These are phyloP conservation scores for Neoboletus subvelutipes DNA, from an alignment of 768 basidiomycete species.

Conservation along the genomic window DNA sequence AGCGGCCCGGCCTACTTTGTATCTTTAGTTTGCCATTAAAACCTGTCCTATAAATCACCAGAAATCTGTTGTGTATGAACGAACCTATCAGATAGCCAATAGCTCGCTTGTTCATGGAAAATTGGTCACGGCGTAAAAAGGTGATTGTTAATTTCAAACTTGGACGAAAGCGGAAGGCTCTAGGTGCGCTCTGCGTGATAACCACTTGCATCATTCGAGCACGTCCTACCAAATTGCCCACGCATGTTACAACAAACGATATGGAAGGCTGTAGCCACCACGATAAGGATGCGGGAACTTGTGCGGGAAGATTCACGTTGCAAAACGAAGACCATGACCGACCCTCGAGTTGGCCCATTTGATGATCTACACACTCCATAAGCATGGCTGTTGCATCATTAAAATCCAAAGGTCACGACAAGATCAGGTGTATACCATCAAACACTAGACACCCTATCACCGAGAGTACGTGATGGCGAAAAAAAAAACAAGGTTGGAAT, in stretches of 20 bases:
- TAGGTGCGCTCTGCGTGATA: too few species aligned
- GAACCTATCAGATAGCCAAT: constrained; percentile 1
- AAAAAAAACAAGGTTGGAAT: neutral
- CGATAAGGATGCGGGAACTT: neutral
- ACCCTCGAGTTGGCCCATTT: neutral
- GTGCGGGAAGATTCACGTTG: neutral
- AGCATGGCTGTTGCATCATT: neutral
- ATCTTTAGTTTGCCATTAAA: too few species aligned
- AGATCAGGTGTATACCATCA: neutral
- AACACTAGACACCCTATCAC: neutral
- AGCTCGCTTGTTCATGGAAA: neutral
- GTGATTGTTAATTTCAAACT: neutral
- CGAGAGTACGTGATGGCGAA: too few species aligned
- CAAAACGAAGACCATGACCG: too few species aligned
- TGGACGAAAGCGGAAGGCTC: neutral
- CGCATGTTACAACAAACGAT: neutral
- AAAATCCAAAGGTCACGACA: neutral
- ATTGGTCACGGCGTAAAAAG: neutral
- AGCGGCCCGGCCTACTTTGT: neutral
- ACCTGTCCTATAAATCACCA: too few species aligned
- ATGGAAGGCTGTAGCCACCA: neutral
- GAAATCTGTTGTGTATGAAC: too few species aligned
- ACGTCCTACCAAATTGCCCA: neutral
- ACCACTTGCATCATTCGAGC: neutral
- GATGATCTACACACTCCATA: neutral